These are phyloP conservation scores for Candida andamanensis DNA, from an alignment of 805 yeast genomes.

Conservation along the genomic window DNA sequence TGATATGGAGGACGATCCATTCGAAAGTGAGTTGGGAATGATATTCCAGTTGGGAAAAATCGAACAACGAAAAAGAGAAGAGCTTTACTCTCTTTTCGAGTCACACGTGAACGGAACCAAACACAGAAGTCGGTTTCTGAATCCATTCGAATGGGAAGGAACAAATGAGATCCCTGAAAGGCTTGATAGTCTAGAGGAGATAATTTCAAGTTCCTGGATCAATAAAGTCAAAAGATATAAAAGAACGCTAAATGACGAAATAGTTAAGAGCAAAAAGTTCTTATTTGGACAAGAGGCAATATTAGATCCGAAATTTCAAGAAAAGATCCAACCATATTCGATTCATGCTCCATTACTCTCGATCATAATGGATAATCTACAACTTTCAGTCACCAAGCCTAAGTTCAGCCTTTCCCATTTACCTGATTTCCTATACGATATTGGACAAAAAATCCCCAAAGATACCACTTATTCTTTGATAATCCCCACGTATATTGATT, in stretches of 20 bases:
- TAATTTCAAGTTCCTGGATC: conserved; percentile 67
- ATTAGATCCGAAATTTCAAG: conserved; percentile 12
- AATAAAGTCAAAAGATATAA: conserved; percentile 49
- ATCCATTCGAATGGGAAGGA: conserved; percentile 8
- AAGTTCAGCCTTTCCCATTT: conserved; percentile 32
- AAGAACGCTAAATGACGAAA: conserved; percentile 28
- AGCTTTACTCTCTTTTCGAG: conserved; percentile 23
- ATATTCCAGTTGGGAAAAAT: conserved; percentile 36
- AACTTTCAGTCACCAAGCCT: conserved; percentile 21
- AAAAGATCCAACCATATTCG: conserved; percentile 26
- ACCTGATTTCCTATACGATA: conserved; percentile 56
- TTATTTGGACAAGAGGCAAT: conserved; percentile 32
- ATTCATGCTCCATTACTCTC: conserved; percentile 32
- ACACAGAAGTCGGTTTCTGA: conserved; percentile 6
- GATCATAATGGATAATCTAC: conserved; percentile 23
- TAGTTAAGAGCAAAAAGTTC: conserved; percentile 30
- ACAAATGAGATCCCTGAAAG: conserved; percentile 24
- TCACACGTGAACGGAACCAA: conserved; percentile 5
- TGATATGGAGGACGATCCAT: conserved; percentile 41
- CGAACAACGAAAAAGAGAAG: conserved; percentile 37
- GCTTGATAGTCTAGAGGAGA: conserved; percentile 30
- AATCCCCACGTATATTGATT: conserved; percentile 58
- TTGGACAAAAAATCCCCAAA: conserved; percentile 80
- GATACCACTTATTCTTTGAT: conserved; percentile 64
- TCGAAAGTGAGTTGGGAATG: conserved; percentile 36